Evolutionary conservation across 2,329 filamentous ascomycete species (phyloP), one percentile per base, ranked within the genome.

Genomic region (Westerdykella ornata): DNA sequence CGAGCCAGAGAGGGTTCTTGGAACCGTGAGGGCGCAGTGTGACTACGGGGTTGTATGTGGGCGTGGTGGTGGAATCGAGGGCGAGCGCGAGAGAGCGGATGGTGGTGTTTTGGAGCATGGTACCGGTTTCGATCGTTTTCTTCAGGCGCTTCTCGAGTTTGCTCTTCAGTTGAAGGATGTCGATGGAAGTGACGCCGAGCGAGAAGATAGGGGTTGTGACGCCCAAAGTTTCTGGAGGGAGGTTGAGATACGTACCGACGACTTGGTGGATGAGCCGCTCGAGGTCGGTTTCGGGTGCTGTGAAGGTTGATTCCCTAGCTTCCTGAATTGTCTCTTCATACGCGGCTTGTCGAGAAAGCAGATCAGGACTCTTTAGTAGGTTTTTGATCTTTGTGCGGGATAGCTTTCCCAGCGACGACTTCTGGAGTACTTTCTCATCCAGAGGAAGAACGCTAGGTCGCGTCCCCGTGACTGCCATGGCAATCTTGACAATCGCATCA

Each of bases 131-230:
- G 12, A 73, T 68, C 45, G 53, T 66, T 3, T 59, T 41, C 8
- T 42, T 34, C 1, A 69, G 47, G 3, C 46, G 38, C 5, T 44
- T 59, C 32, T 69, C 53, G 15, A 71, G 48, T 3, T 42, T 38
- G 35, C 60, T 48, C 46, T 68, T 69, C 6, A 73, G 47, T n/a
- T 49, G 53, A 37, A 73, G 66, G 5, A 73, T 47, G 22, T 69
- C 60, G 39, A 73, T 62, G 2, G 71, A 70, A 2, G 57, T 65
- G 18, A 63, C 50, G 3, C 68, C 67, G 11, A 68, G 19, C 20
- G 58, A 54, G 35, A 62, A 56, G 9, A 66, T 45, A 16, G 47
- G 39, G 5, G 54, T 57, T 13, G 45, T 34, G 15, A 44, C 2
- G 20, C 37, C 30, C 9, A 45, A 15, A n/a, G 20, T 22, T 9